A percentile compares a stretch with the other conserved stretches of the same genome.
phyloP scores from a whole-genome alignment of 768 basidiomycete species.

The Tulasnella sp. region DNA sequence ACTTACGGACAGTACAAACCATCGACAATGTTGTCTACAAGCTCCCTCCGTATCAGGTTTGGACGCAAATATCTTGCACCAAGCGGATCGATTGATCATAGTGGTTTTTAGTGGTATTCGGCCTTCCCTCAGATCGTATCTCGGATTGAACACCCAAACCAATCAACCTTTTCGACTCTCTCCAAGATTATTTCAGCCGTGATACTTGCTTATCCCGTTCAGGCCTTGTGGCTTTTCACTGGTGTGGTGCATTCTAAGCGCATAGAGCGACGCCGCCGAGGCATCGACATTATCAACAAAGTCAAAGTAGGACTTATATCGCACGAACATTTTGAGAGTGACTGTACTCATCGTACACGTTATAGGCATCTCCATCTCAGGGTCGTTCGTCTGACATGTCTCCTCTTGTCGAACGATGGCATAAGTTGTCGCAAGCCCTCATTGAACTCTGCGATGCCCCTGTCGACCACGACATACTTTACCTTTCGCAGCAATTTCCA shows the following conservation, averaged over 20 bases:
- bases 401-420: conserved; percentile 50
- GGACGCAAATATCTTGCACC: neutral
- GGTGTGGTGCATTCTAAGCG: conserved; percentile 85
- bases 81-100: neutral
- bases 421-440: conserved; percentile 64
- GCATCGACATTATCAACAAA: conserved; percentile 52
- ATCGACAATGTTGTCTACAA: conserved; percentile 54
- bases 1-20: conserved; percentile 52
- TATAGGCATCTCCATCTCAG: neutral
- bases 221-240: conserved; percentile 88
- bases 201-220: conserved; percentile 79
- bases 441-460: conserved; percentile 59
- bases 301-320: conserved; percentile 47
- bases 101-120: conserved; percentile 71
- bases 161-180: conserved; percentile 56
- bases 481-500: conserved; percentile 51
- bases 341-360: neutral
- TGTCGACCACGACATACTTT: conserved; percentile 45
- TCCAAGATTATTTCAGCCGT: conserved; percentile 65
- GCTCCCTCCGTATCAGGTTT: conserved; percentile 68
- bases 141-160: conserved; percentile 72
- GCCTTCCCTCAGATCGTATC: conserved; percentile 97
- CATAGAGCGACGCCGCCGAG: conserved; percentile 53
- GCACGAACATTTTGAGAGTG: neutral
- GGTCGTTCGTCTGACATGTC: conserved; percentile 28